A percentile compares a stretch with the other conserved stretches of the same genome.
Evolutionary conservation across 2,329 filamentous ascomycete species (phyloP).

Genomic region (Colletotrichum aenigma): DNA sequence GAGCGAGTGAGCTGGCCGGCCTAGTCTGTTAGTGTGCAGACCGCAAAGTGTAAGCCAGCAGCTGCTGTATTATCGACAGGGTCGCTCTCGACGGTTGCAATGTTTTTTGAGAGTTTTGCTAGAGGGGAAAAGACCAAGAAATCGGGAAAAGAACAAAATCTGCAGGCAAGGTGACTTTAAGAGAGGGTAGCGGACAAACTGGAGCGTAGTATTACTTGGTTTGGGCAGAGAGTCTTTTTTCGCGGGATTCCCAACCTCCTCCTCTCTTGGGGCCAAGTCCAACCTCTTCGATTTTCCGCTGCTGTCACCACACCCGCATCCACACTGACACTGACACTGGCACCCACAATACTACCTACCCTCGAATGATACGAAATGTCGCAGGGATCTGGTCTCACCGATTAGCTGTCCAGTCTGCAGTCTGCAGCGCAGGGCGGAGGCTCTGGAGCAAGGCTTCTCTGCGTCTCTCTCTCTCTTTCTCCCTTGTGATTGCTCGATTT

Average conservation of each 20-base stretch:
- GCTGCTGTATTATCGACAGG: neutral
- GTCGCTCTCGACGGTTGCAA: neutral
- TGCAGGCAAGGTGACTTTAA: constrained; percentile 17
- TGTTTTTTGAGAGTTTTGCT: neutral
- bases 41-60: neutral
- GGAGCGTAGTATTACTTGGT: constrained; percentile 10
- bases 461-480: neutral
- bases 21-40: constrained; percentile 17
- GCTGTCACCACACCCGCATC: constrained; percentile 18
- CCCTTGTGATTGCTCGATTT: neutral
- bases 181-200: neutral
- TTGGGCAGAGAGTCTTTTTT: constrained; percentile 12
- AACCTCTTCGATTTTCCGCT: constrained; percentile 17
- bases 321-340: neutral
- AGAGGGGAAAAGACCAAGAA: constrained; percentile 5
- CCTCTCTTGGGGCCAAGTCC: constrained; percentile 6
- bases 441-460: neutral
- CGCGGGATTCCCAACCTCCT: constrained; percentile 20
- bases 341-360: constrained; percentile 14
- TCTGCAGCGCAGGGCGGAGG: neutral
- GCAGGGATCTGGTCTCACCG: constrained; percentile 15
- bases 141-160: neutral
- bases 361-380: constrained; percentile 7
- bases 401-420: neutral
- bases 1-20: constrained; percentile 6